These are phyloP conservation scores for Candida xiaguanensis DNA, from an alignment of 805 yeast species.

Conservation along the genomic window DNA sequence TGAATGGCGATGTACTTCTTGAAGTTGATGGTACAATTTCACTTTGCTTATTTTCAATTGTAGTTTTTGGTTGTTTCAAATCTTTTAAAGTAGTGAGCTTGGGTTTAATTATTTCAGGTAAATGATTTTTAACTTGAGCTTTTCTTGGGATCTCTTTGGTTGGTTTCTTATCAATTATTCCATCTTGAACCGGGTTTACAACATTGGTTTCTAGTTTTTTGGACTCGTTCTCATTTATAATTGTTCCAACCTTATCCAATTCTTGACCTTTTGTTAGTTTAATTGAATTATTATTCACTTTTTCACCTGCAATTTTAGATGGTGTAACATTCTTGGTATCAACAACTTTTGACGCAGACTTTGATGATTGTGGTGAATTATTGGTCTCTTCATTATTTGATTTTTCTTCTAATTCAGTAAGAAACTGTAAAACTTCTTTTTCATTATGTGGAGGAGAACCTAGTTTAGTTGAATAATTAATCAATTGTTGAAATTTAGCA, in stretches of 20 bases:
- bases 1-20: neutral
- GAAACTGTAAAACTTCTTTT: neutral
- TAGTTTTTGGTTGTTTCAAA: conserved; percentile 10
- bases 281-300: too few species aligned
- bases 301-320: too few species aligned
- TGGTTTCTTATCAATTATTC: too few species aligned
- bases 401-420: neutral
- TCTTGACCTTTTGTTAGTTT: too few species aligned
- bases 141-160: neutral
- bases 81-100: conserved; percentile 5
- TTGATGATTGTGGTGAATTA: too few species aligned
- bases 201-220: too few species aligned
- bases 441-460: neutral
- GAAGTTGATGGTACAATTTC: neutral
- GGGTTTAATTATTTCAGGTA: neutral
- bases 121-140: neutral
- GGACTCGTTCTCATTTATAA: too few species aligned
- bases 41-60: conserved; percentile 9
- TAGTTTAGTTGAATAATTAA: neutral
- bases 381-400: too few species aligned
- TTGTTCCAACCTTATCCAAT: too few species aligned
- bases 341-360: too few species aligned
- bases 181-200: too few species aligned
- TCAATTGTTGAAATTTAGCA: neutral
- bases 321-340: too few species aligned